Evolutionary conservation across 345 rosid species (phyloP).

Genomic region (Hibiscus tridactylites): DNA sequence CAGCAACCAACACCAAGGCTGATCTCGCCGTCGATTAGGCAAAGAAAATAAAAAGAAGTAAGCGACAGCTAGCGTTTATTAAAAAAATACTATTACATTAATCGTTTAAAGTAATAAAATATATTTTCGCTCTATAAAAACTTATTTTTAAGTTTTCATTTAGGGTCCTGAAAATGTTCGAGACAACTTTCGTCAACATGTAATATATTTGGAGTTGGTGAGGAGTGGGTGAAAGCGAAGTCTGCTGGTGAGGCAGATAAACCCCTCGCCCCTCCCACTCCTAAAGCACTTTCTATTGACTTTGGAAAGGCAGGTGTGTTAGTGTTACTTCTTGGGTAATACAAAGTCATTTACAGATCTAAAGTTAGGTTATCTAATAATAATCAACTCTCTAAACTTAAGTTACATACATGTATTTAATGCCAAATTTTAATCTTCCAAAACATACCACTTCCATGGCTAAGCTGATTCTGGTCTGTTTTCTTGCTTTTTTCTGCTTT

Average conservation of each 20-base stretch:
- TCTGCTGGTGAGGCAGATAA: conserved; percentile 11
- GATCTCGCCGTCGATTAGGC: too few species aligned
- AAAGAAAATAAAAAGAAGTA: too few species aligned
- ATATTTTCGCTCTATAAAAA: too few species aligned
- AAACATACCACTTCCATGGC: conserved; percentile 19
- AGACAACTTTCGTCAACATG: too few species aligned
- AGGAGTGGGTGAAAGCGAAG: neutral
- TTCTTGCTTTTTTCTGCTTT: conserved; percentile 21
- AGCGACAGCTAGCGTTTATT: too few species aligned
- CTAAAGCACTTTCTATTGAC: neutral
- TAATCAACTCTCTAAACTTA: conserved; percentile 12
- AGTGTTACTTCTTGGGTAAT: neutral
- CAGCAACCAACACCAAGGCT: too few species aligned
- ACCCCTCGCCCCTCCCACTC: neutral
- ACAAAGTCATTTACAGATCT: conserved; percentile 10
- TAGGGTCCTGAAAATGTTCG: too few species aligned
- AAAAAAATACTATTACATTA: too few species aligned
- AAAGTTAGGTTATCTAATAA: conserved; percentile 33
- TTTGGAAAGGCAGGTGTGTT: conserved; percentile 1
- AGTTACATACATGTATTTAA: neutral
- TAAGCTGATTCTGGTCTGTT: conserved; percentile 23
- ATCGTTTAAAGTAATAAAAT: too few species aligned
- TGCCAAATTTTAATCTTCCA: neutral
- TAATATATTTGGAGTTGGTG: neutral
- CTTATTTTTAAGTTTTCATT: too few species aligned